Evolutionary conservation across 2,329 filamentous ascomycete genomes (phyloP), one percentile per base, ranked within the genome.

Genomic region (Rhynchosporium graminicola): DNA sequence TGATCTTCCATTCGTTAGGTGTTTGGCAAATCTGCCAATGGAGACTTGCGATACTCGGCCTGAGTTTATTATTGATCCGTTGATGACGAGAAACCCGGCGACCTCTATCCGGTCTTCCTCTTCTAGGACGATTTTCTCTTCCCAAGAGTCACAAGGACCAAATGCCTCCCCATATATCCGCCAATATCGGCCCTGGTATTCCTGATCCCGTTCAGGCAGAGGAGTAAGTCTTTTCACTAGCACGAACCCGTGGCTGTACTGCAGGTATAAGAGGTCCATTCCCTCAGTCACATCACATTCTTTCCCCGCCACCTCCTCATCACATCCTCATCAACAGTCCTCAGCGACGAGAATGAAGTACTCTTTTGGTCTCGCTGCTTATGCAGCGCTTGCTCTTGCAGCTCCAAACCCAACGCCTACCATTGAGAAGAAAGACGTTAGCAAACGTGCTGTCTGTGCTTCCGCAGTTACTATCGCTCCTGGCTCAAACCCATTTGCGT

Each of bases 401-500:
- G 62, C 57, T 26, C 67, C 67, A 52, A 60, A 57, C 28, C 67
- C 67, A 50, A 66, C 67, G 5, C 60, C 67, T 54, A 65, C 57
- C 26, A 59, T 65, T 43, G 61, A 69, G 64, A 58, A 65, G 59
- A 62, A 57, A 40, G 59, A 56, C 33, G 33, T 33, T 40, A 43
- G 43, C 54, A 40, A 31, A 40, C 26, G 57, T 28, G 63, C 62
- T 56, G 65, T 66, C 50, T 70, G 67, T 57, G 48, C 63, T 40
- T 62, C 64, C 3, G 61, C 65, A n/a, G 68, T 71, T 36, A 68
- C 60, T 15, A 56, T 72, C 46, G 67, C 68, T 43, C 58, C 67
- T 61, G 65, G 63, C 7, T 67, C 67, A n/a, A 85, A 85, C 75
- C 81, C 82, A 13, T 84, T 82, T 72, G 64, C 71, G 10, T 80